Evolutionary conservation across 2,329 filamentous ascomycete species (phyloP).

Genomic region (Colletotrichum sp.): DNA sequence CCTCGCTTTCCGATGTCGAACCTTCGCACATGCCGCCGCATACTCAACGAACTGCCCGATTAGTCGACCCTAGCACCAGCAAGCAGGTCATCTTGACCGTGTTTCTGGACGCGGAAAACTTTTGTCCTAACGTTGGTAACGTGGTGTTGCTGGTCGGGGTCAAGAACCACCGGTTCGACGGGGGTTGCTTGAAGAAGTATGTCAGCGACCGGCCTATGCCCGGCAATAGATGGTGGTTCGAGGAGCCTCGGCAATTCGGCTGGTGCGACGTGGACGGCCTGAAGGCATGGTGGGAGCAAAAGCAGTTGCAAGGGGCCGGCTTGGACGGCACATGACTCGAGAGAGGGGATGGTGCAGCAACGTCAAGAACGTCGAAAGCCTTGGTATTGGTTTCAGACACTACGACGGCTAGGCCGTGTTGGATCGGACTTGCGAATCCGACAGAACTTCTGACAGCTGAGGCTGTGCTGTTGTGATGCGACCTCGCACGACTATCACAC

Average conservation of each 20-base stretch:
- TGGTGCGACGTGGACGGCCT: constrained; percentile 57
- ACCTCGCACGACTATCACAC: background rate
- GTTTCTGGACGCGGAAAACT: constrained; percentile 57
- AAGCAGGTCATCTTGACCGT: constrained; percentile 60
- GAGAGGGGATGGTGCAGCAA: background rate
- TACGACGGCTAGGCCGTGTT: background rate
- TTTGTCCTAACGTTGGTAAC: constrained; percentile 51
- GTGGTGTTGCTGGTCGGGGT: constrained; percentile 58
- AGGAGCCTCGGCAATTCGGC: constrained; percentile 47
- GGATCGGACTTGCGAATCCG: background rate
- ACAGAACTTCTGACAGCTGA: background rate
- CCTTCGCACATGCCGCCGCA: constrained; percentile 54
- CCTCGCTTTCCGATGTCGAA: constrained; percentile 51
- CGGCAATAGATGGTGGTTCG: constrained; percentile 56
- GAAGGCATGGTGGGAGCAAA: constrained; percentile 48
- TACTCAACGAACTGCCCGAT: constrained; percentile 56
- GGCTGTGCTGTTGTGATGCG: background rate
- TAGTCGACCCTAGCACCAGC: constrained; percentile 55
- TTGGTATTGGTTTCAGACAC: background rate
- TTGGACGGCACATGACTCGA: background rate
- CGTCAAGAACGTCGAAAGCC: background rate
- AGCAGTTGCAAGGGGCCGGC: background rate
- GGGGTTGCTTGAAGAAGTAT: constrained; percentile 50
- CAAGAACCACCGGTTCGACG: constrained; percentile 63
- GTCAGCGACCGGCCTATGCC: constrained; percentile 38